These are phyloP conservation scores for Tephrocybe sp. DNA, from an alignment of 768 basidiomycete genomes.

Conservation along the genomic window DNA sequence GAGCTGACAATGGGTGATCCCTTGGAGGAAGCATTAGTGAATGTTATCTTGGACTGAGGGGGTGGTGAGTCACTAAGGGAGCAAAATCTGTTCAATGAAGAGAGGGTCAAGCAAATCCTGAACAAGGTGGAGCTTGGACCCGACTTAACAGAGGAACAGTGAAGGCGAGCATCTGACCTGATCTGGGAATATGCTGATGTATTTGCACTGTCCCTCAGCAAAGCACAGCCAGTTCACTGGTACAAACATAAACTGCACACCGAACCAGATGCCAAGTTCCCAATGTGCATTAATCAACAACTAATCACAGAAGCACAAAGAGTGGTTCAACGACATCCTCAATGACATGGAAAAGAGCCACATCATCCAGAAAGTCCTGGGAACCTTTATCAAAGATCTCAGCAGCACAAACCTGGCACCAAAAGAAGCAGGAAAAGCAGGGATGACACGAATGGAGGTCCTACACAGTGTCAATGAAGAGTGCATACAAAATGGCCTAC, in stretches of 20 bases:
- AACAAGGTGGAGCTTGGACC: slow-evolving; percentile 22
- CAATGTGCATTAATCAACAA: slow-evolving; percentile 28
- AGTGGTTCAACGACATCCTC: slow-evolving; percentile 28
- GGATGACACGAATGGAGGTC: background rate
- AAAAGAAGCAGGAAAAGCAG: background rate
- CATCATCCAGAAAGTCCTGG: slow-evolving; percentile 22
- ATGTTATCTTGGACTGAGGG: background rate
- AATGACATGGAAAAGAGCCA: slow-evolving; percentile 33
- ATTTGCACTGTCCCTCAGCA: slow-evolving; percentile 37
- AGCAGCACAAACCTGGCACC: slow-evolving; percentile 20
- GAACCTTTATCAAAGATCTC: slow-evolving; percentile 1
- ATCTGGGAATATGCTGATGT: slow-evolving; percentile 33
- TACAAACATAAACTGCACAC: slow-evolving; percentile 33
- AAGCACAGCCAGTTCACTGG: slow-evolving; percentile 27
- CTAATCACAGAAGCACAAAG: slow-evolving; percentile 29
- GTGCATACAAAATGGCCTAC: background rate
- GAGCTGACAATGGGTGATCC: background rate
- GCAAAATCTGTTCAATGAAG: slow-evolving; percentile 23
- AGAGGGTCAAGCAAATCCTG: slow-evolving; percentile 19
- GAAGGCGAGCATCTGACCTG: slow-evolving; percentile 21
- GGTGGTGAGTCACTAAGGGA: slow-evolving; percentile 16
- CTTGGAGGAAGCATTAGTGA: background rate
- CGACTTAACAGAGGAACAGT: slow-evolving; percentile 27
- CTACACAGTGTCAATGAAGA: background rate
- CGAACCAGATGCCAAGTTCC: slow-evolving; percentile 25